These are phyloP conservation scores for Populus euphratica DNA, from an alignment of 345 rosid species.

Conservation along the genomic window DNA sequence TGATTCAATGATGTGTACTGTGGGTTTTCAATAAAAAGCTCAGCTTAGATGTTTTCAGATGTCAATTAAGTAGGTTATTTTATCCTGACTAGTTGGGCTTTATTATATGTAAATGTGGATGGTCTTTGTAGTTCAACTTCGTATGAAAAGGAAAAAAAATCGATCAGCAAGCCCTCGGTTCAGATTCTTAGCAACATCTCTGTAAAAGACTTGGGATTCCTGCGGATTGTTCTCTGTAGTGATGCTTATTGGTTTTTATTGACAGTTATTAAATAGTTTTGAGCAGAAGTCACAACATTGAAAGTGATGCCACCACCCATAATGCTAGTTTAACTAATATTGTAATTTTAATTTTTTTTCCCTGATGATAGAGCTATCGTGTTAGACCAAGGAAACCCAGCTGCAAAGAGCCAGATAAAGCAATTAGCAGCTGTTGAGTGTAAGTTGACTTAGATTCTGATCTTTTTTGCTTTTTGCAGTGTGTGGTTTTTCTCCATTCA, in stretches of 20 bases:
- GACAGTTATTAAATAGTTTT: background rate
- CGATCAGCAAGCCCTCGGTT: background rate
- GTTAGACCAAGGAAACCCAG: constrained; percentile 78
- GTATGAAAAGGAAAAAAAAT: background rate
- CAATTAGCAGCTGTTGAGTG: constrained; percentile 79
- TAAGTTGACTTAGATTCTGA: constrained; percentile 29
- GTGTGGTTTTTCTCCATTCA: background rate
- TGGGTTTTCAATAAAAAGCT: background rate
- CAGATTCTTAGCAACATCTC: background rate
- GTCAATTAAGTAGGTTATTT: background rate
- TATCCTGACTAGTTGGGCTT: background rate
- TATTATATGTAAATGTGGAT: background rate
- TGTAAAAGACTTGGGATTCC: background rate
- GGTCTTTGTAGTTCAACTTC: background rate
- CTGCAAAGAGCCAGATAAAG: constrained; percentile 63
- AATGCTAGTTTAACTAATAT: background rate
- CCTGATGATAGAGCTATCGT: constrained; percentile 76
- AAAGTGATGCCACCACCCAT: background rate
- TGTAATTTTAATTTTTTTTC: background rate
- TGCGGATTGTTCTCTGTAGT: background rate
- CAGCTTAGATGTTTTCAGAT: background rate
- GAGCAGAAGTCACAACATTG: background rate
- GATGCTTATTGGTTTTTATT: background rate
- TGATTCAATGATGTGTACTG: background rate
- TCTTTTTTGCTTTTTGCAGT: background rate